Base-by-base conservation (phyloP, 257 asterid genomes). In the Ehretia macrophylla region DNA sequence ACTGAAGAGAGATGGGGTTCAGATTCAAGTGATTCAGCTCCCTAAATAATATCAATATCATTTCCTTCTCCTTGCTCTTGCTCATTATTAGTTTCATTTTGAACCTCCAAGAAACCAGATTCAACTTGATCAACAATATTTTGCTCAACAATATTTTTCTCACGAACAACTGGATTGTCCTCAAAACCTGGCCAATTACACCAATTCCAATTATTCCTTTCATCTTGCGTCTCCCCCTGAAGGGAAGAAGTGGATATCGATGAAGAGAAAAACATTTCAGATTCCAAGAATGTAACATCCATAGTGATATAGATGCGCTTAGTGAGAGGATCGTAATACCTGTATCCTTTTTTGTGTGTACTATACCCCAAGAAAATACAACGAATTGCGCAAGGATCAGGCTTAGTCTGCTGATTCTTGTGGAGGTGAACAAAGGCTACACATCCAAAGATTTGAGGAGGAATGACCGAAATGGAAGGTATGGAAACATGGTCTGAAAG, bases 381-480 rank as follows among this genome's bases (percentile, higher is more conserved):
- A 5, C 16, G 12, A 13, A 44, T 8, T 4, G 54, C 75, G 51
- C 63, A 58, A 0, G 63, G 55, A 13, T 64, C 70, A 8, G 64
- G 42, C 27, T 70, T 64, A 0, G 46, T 52, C 0, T 32, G 38
- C 13, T 40, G 32, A 42, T 58, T n/a, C 22, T 64, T 69, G 12
- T 16, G 60, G 8, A 62, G 49, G 19, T 68, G 58, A 13, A 68
- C 63, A 68, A 22, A 55, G 5, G 55, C 38, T 8, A 37, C 54
- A 22, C 59, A 69, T 0, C 65, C 60, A 56, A 69, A 69, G 9
- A 46, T 9, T 5, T 19, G 2, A 0, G 59, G 60, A 0, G 53
- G 19, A 10, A 62, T 11, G 13, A 39, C 6, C 11, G 47, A 4
- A 0, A 14, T 10, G 8, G 53, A 48, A 2, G 59, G 46, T 5